Base-by-base conservation (phyloP, 768 basidiomycete species). In the Strobilomyces echinocephalus region DNA sequence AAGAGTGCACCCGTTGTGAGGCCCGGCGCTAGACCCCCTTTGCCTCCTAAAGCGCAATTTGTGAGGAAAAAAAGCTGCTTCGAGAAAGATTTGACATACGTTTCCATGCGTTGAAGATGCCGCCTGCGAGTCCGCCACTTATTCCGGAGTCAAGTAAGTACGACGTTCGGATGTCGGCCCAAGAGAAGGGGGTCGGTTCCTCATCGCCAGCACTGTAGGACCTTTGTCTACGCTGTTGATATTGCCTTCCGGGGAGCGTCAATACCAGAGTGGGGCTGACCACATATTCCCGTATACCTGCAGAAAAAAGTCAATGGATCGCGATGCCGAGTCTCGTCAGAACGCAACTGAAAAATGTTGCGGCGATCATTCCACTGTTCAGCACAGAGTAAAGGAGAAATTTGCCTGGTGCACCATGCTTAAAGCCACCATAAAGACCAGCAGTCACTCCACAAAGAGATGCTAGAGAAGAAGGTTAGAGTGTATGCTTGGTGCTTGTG, bases 271-370 rank as follows among this genome's bases (percentile, higher is more conserved):
- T 53, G 1, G 92, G 92, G 42, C 80, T 80, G 46, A 91, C 71
- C n/a, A 80, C 62, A 63, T 83, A 89, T 75, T 93, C 92, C 55
- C 90, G 81, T 49, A 87, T 66, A 53, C 81, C 92, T 93, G 57
- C 15, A 48, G 43, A 20, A 20, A 30, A 36, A 33, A 26, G 34
- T 56, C 44, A 48, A 46, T 58, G 15, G 0, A 45, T 42, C 24
- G 34, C 4, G 24, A 33, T 5, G 16, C 12, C 31, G 3, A 2
- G 9, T 42, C 16, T 12, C 35, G 8, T 24, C 44, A 40, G 4
- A 30, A 54, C 30, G 73, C 85, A 50, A 92, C 92, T 78, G 69
- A 94, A 93, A 72, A 94, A 94, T 0, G 83, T 79, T 9, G 81
- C 75, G 7, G 87, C 83, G 10, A 81, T 85, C 16, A 91, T 72